Percentiles rank a stretch among this genome's conserved stretches.
phyloP scores from a whole-genome alignment of 75 land plant genomes.

The Cupressus sempervirens region DNA sequence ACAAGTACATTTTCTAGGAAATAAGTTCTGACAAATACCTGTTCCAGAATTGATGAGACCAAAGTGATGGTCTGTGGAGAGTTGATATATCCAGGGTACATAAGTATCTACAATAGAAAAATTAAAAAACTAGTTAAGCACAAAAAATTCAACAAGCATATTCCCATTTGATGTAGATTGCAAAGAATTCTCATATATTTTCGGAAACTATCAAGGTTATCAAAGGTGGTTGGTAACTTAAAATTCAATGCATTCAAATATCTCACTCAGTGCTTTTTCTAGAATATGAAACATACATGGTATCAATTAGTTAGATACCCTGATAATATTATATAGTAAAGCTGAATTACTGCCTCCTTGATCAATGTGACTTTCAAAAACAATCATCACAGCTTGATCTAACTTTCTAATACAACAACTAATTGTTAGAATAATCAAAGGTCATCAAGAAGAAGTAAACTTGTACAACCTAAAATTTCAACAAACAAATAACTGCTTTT shows the following conservation, averaged over 20 bases:
- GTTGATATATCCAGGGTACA: conserved; percentile 25
- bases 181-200: background rate
- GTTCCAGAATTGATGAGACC: conserved; percentile 23
- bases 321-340: background rate
- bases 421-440: background rate
- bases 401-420: background rate
- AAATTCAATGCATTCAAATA: background rate
- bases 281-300: background rate
- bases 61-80: conserved; percentile 24
- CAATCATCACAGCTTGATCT: background rate
- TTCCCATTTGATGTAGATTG: background rate
- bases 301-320: background rate
- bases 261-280: background rate
- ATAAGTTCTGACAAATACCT: conserved; percentile 17
- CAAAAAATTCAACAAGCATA: background rate
- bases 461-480: background rate
- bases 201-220: background rate
- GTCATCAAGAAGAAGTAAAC: background rate
- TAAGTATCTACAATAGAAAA: conserved; percentile 23
- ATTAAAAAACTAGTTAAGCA: background rate
- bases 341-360: background rate
- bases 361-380: background rate
- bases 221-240: background rate
- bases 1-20: background rate
- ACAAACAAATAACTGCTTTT: background rate